These are phyloP conservation scores for Catunica adiposa DNA, from an alignment of 2,329 filamentous ascomycete species.

Conservation along the genomic window DNA sequence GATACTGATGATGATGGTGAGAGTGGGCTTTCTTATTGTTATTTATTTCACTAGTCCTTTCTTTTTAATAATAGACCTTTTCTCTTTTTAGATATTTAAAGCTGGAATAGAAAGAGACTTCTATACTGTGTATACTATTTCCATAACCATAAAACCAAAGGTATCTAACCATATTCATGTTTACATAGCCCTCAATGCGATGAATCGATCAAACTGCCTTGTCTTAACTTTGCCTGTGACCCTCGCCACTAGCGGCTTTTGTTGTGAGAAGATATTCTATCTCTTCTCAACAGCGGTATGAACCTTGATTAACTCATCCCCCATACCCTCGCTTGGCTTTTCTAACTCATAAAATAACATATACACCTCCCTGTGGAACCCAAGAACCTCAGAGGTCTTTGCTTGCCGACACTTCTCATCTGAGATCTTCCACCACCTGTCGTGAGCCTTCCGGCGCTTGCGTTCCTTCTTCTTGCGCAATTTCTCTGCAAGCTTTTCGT, in stretches of 20 bases:
- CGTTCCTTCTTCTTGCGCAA: not conserved
- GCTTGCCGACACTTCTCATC: conserved; percentile 94
- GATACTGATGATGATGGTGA: not conserved
- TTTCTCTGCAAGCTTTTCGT: not conserved
- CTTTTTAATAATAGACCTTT: too few species aligned
- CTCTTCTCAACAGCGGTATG: not conserved
- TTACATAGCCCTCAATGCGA: too few species aligned
- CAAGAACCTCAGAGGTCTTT: conserved; percentile 76
- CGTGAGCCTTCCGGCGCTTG: conserved; percentile 36
- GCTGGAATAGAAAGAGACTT: too few species aligned
- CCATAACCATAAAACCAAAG: too few species aligned
- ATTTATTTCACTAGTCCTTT: not conserved
- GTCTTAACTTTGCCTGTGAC: too few species aligned
- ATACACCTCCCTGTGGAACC: conserved; percentile 93
- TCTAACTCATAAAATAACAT: conserved; percentile 90
- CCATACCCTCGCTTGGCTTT: not conserved
- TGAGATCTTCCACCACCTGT: conserved; percentile 92
- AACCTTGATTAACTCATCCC: not conserved
- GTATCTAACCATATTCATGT: too few species aligned
- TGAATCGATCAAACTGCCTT: too few species aligned
- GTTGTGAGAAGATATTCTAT: too few species aligned
- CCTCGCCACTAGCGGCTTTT: too few species aligned
- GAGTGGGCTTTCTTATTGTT: not conserved
- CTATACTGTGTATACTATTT: too few species aligned
- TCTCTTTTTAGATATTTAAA: too few species aligned